Evolutionary conservation across 1,284 basidiomycete species (phyloP).

Genomic region (Albatrellus sp.): DNA sequence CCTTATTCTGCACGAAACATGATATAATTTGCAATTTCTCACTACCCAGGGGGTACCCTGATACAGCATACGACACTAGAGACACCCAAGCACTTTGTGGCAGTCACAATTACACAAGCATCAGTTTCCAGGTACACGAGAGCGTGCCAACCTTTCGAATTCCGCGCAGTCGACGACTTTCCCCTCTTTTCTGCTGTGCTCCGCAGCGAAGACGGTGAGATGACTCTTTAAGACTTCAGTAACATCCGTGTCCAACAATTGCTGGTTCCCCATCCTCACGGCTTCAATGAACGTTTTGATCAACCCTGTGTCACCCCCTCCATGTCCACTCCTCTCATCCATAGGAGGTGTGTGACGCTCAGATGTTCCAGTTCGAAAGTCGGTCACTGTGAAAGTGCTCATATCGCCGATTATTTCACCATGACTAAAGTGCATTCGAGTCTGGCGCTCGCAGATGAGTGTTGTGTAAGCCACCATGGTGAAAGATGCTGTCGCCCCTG

Average conservation of each 20-base stretch:
- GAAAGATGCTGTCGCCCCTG: conserved; percentile 66
- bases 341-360: conserved; percentile 36
- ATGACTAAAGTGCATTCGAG: conserved; percentile 67
- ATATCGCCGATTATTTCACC: conserved; percentile 81
- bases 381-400: conserved; percentile 60
- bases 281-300: conserved; percentile 63
- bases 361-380: conserved; percentile 51
- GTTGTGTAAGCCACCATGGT: conserved; percentile 73
- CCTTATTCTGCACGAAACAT: too few species aligned
- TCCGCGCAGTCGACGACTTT: conserved; percentile 51
- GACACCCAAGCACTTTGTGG: not conserved
- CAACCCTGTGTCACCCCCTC: conserved; percentile 71
- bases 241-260: conserved; percentile 51
- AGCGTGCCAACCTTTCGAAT: conserved; percentile 42
- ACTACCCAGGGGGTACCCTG: too few species aligned
- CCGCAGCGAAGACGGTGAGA: conserved; percentile 76
- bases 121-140: conserved; percentile 9
- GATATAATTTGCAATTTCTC: too few species aligned
- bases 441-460: conserved; percentile 62
- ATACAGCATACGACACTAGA: too few species aligned
- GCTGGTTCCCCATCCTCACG: conserved; percentile 49
- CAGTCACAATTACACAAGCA: not conserved
- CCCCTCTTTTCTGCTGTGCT: conserved; percentile 58
- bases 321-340: conserved; percentile 59
- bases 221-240: conserved; percentile 66